Percentiles rank a stretch among this genome's conserved stretches.
Conservation (phyloP, 1,139 yeast genomes). For the Geotrichum carabidarum region DNA sequence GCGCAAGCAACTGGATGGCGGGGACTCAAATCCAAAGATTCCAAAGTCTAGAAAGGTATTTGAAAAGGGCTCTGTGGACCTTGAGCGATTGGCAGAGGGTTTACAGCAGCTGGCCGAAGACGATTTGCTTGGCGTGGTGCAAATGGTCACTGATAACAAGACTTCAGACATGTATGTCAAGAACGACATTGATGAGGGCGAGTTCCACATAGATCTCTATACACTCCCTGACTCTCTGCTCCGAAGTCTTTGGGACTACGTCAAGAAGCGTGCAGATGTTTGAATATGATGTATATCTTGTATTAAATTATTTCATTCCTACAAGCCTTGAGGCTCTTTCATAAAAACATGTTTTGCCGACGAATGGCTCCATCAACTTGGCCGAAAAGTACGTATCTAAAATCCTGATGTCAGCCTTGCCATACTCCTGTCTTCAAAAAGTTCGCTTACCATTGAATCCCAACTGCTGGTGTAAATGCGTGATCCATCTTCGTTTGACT, state of each 20-base stretch:
- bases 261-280: constrained; percentile 48
- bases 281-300: background rate
- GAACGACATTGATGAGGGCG: constrained; percentile 95
- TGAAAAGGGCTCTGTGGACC: constrained; percentile 57
- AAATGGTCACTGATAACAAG: constrained; percentile 94
- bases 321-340: background rate
- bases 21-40: constrained; percentile 30
- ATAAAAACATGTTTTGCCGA: background rate
- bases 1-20: constrained; percentile 39
- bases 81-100: constrained; percentile 87
- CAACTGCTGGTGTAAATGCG: constrained; percentile 37
- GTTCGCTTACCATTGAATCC: constrained; percentile 33
- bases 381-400: background rate
- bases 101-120: constrained; percentile 85
- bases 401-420: background rate
- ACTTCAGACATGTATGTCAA: constrained; percentile 94
- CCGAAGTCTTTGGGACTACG: constrained; percentile 93
- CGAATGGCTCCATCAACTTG: background rate
- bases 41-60: constrained; percentile 59
- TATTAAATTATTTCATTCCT: background rate
- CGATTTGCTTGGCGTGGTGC: constrained; percentile 89
- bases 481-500: constrained; percentile 68
- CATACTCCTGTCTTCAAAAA: background rate
- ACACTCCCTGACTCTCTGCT: constrained; percentile 89
- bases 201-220: constrained; percentile 91